phyloP scores from a whole-genome alignment of 768 basidiomycete species.

The Mycena pura region DNA sequence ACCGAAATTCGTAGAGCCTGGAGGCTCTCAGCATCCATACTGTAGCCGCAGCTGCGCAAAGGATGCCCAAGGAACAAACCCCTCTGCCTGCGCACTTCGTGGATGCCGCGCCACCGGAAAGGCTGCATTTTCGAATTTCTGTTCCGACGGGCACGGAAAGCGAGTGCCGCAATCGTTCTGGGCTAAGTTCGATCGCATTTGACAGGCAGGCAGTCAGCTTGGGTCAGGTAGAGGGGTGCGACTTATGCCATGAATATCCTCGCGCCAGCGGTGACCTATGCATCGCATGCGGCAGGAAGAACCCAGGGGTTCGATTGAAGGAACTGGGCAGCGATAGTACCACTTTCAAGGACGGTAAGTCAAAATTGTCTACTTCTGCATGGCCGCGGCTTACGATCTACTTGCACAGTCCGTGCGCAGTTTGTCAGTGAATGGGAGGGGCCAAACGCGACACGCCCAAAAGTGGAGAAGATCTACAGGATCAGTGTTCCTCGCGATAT shows the following conservation, averaged over 20 bases:
- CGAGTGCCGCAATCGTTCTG: constrained; percentile 36
- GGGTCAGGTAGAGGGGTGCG: constrained; percentile 57
- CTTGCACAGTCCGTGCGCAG: constrained; percentile 47
- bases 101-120: constrained; percentile 60
- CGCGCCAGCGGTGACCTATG: constrained; percentile 54
- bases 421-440: constrained; percentile 65
- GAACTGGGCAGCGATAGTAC: constrained; percentile 55
- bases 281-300: constrained; percentile 55
- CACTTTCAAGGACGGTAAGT: constrained; percentile 60
- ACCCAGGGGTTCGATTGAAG: constrained; percentile 50
- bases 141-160: constrained; percentile 66
- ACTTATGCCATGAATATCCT: constrained; percentile 55
- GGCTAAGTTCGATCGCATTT: constrained; percentile 1
- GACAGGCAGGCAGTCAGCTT: constrained; percentile 58
- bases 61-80: constrained; percentile 45
- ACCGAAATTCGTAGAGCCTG: constrained; percentile 65
- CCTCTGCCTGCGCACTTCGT: constrained; percentile 53
- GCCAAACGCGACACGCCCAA: constrained; percentile 38
- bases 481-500: constrained; percentile 50
- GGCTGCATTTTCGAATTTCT: constrained; percentile 58
- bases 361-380: constrained; percentile 19
- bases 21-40: constrained; percentile 62
- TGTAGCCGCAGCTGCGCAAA: constrained; percentile 69
- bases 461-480: constrained; percentile 64
- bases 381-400: too few species aligned